Conservation (phyloP, 2,329 filamentous ascomycete genomes). For the Paraphoma chrysanthemicola region DNA sequence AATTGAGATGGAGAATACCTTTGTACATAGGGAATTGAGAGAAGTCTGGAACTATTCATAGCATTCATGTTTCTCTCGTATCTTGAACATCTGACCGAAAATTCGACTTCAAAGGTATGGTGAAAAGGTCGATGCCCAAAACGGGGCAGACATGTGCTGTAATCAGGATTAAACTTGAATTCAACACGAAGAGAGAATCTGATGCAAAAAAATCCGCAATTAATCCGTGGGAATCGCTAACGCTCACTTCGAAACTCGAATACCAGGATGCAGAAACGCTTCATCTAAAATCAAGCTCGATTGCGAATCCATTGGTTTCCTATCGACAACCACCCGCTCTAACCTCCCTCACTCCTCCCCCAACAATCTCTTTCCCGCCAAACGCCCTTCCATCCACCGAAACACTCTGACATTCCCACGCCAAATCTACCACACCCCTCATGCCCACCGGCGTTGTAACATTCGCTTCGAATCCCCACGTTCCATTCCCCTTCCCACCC, state of each 20-base stretch:
- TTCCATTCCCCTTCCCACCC: neutral
- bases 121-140: too few species aligned
- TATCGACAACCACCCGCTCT: neutral
- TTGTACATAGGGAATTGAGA: neutral
- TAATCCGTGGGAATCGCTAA: too few species aligned
- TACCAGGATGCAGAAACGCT: too few species aligned
- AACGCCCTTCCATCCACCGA: neutral
- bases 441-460: constrained; percentile 3
- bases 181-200: too few species aligned
- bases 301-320: too few species aligned
- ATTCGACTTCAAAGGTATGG: too few species aligned
- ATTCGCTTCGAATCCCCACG: neutral
- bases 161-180: too few species aligned
- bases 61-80: neutral
- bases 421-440: neutral
- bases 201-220: too few species aligned
- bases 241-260: too few species aligned
- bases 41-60: neutral
- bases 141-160: too few species aligned
- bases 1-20: neutral
- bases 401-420: neutral
- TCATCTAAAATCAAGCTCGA: too few species aligned
- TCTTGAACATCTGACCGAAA: neutral
- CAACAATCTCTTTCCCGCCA: neutral
- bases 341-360: neutral